A percentile compares a stretch with the other conserved stretches of the same genome.
Evolutionary conservation across 371 early-diverging fungal species (phyloP).

Genomic region (Rhizopus arrhizus): DNA sequence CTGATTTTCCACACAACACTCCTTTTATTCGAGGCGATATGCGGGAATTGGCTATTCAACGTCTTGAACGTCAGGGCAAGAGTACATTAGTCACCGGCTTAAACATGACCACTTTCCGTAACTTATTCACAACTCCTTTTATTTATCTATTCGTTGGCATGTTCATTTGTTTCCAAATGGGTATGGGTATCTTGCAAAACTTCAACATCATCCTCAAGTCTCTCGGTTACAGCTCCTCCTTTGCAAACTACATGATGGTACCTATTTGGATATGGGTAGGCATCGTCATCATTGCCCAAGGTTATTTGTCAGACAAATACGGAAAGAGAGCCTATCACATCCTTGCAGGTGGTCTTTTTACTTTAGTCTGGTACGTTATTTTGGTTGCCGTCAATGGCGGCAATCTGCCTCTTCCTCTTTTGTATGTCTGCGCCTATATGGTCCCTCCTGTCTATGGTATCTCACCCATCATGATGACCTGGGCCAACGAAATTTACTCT

Average conservation of each 20-base stretch:
- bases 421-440: slow-evolving; percentile 41
- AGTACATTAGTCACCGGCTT: slow-evolving; percentile 25
- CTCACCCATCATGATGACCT: slow-evolving; percentile 45
- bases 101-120: slow-evolving; percentile 37
- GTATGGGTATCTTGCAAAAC: slow-evolving; percentile 48
- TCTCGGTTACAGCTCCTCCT: slow-evolving; percentile 35
- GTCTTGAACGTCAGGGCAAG: slow-evolving; percentile 52
- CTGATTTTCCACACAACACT: slow-evolving; percentile 60
- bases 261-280: slow-evolving; percentile 50
- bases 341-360: slow-evolving; percentile 37
- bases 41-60: slow-evolving; percentile 47
- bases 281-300: slow-evolving; percentile 44
- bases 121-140: slow-evolving; percentile 44
- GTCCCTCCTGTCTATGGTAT: slow-evolving; percentile 38
- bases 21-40: slow-evolving; percentile 54
- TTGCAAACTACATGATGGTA: slow-evolving; percentile 49
- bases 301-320: slow-evolving; percentile 40
- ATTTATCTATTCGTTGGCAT: slow-evolving; percentile 38
- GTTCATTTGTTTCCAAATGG: slow-evolving; percentile 50
- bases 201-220: slow-evolving; percentile 44
- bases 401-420: slow-evolving; percentile 29
- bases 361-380: slow-evolving; percentile 53
- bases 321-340: slow-evolving; percentile 46
- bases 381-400: slow-evolving; percentile 57
- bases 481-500: slow-evolving; percentile 45